Percentiles rank a stretch among this genome's conserved stretches.
phyloP scores from a whole-genome alignment of 768 basidiomycete species.

The Dendrothele bispora region DNA sequence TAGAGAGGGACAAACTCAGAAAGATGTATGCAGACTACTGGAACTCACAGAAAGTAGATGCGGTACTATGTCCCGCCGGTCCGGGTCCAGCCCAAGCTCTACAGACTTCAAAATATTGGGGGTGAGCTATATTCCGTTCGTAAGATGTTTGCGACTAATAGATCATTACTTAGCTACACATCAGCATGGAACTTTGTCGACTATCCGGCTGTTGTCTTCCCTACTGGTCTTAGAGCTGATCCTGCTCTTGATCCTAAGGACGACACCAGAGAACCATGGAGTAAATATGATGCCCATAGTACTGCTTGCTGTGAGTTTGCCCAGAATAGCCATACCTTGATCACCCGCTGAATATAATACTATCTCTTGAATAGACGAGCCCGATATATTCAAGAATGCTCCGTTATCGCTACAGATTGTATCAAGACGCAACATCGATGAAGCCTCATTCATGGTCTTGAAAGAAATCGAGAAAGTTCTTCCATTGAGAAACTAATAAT shows the following conservation, averaged over 20 bases:
- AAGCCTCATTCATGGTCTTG: constrained; percentile 11
- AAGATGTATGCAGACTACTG: constrained; percentile 34
- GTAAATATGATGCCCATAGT: constrained; percentile 14
- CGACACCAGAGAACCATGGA: constrained; percentile 6
- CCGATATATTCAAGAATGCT: constrained; percentile 8
- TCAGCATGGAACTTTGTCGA: constrained; percentile 44
- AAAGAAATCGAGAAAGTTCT: constrained; percentile 13
- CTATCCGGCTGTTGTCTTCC: constrained; percentile 44
- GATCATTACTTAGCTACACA: constrained; percentile 41
- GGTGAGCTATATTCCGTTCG: constrained; percentile 21
- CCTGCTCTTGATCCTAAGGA: constrained; percentile 22
- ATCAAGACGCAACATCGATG: constrained; percentile 18
- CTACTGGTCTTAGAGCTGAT: constrained; percentile 34
- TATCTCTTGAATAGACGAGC: constrained; percentile 6
- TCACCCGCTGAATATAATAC: too few relatives aligned
- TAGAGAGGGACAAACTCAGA: constrained; percentile 32
- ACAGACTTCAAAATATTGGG: constrained; percentile 37
- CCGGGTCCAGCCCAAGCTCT: constrained; percentile 36
- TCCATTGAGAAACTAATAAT: too few relatives aligned
- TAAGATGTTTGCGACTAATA: too few relatives aligned
- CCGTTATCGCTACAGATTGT: constrained; percentile 15
- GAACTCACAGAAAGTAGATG: constrained; percentile 37
- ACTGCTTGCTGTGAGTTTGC: constrained; percentile 11
- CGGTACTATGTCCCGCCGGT: constrained; percentile 35
- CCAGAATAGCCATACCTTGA: too few relatives aligned